phyloP scores from a whole-genome alignment of 2,329 filamentous ascomycete species.

The Colletotrichum sublineola region DNA sequence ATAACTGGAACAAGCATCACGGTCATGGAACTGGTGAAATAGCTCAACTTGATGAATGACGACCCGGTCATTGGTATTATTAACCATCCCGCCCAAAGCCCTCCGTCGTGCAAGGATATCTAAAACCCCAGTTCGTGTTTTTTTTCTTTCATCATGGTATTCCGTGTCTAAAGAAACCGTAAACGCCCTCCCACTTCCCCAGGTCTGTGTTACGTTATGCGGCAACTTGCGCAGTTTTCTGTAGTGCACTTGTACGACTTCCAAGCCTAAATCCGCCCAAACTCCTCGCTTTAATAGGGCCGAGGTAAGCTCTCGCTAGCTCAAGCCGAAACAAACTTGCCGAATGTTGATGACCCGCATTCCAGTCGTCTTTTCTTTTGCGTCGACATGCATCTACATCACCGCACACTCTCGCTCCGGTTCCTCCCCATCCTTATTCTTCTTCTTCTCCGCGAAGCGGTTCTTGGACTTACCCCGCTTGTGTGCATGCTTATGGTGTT shows the following conservation, averaged over 20 bases:
- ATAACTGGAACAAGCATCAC: not conserved
- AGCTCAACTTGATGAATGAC: constrained; percentile 29
- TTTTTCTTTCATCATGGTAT: constrained; percentile 35
- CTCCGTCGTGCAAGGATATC: not conserved
- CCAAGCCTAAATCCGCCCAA: constrained; percentile 26
- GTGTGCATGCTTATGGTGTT: constrained; percentile 52
- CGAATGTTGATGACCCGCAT: not conserved
- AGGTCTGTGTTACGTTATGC: not conserved
- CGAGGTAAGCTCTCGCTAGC: constrained; percentile 23
- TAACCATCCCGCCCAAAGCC: constrained; percentile 1
- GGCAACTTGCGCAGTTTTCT: constrained; percentile 4
- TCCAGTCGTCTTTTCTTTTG: not conserved
- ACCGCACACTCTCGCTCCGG: constrained; percentile 63
- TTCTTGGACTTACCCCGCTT: constrained; percentile 55
- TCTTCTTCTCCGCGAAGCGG: constrained; percentile 52
- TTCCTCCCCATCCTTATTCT: constrained; percentile 49
- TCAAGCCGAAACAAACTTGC: constrained; percentile 10
- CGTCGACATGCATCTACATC: constrained; percentile 54
- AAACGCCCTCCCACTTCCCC: constrained; percentile 24
- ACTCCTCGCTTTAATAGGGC: constrained; percentile 36
- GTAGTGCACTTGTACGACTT: constrained; percentile 11
- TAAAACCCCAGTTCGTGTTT: not conserved
- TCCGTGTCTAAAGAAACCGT: constrained; percentile 18
- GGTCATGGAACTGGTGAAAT: constrained; percentile 6
- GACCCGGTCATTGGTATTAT: constrained; percentile 33